Evolutionary conservation across 2,329 filamentous ascomycete species (phyloP).

Genomic region (Berkeleyomyces rouxiae): DNA sequence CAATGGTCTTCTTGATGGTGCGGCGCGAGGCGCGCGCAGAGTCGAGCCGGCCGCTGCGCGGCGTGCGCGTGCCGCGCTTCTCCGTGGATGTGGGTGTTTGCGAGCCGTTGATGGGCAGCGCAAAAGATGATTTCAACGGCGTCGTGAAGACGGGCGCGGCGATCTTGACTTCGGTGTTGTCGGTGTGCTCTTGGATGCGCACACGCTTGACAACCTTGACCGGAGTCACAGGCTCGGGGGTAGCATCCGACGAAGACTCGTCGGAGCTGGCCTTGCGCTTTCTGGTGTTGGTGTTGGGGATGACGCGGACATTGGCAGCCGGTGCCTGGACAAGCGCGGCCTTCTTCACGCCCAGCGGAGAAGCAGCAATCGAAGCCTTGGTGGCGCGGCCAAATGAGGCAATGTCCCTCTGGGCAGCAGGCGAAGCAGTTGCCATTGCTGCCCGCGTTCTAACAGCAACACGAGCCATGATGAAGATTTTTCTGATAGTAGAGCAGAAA

Average conservation of each 20-base stretch:
- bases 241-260: conserved; percentile 16
- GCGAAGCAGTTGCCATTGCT: conserved; percentile 7
- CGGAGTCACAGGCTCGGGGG: conserved; percentile 2
- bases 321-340: background rate
- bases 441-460: conserved; percentile 11
- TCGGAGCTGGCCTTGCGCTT: conserved; percentile 25
- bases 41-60: conserved; percentile 12
- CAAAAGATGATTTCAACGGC: conserved; percentile 1
- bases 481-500: background rate
- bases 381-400: conserved; percentile 12
- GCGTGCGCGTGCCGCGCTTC: conserved; percentile 12
- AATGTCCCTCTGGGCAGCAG: conserved; percentile 9
- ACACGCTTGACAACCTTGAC: conserved; percentile 11
- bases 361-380: conserved; percentile 15
- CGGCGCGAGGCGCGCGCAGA: conserved; percentile 10
- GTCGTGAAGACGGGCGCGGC: conserved; percentile 6
- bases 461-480: conserved; percentile 11
- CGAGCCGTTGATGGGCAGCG: background rate
- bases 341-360: conserved; percentile 22
- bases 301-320: background rate
- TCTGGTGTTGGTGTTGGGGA: conserved; percentile 19
- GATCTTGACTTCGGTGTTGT: conserved; percentile 2
- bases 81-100: conserved; percentile 6
- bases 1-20: conserved; percentile 13
- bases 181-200: conserved; percentile 13